Evolutionary conservation across 371 early-diverging fungal species (phyloP).

Genomic region (Mucor racemosus): DNA sequence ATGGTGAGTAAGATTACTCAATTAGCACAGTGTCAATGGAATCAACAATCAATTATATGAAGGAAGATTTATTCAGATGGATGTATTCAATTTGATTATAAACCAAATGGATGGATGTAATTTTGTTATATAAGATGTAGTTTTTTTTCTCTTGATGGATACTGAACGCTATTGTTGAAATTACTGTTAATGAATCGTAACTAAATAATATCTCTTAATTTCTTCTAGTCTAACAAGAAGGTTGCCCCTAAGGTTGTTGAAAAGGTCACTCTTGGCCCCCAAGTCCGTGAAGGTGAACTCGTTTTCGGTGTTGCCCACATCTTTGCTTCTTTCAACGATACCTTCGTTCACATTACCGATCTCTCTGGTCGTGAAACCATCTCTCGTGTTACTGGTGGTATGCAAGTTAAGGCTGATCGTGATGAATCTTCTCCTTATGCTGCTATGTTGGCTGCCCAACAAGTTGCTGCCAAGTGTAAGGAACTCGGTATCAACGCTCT

Average conservation of each 20-base stretch:
- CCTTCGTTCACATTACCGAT: conserved; percentile 99
- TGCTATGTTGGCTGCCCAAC: conserved; percentile 99
- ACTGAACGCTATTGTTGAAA: too few relatives aligned
- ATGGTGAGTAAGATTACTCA: too few relatives aligned
- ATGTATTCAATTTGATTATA: too few relatives aligned
- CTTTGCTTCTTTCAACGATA: conserved; percentile 99
- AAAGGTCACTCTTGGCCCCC: conserved; percentile 96
- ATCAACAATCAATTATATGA: too few relatives aligned
- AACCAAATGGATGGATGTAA: too few relatives aligned
- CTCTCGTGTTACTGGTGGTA: conserved; percentile 98
- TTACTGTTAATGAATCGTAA: too few relatives aligned
- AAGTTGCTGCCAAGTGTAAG: conserved; percentile 98
- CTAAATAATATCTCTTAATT: too few relatives aligned
- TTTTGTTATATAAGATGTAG: too few relatives aligned
- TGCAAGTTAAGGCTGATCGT: conserved; percentile 99
- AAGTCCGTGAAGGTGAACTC: conserved; percentile 97
- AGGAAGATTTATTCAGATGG: too few relatives aligned
- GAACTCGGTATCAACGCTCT: conserved; percentile 99
- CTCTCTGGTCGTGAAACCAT: conserved; percentile 99
- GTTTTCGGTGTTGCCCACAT: conserved; percentile 99
- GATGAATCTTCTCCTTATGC: conserved; percentile 99
- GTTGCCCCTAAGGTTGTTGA: conserved; percentile 72
- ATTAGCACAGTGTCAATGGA: too few relatives aligned
- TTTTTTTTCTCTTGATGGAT: too few relatives aligned
- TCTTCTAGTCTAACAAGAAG: conserved; percentile 73